Evolutionary conservation across 108 stramenopile genomes (phyloP), one percentile per base, ranked within the genome.

Genomic region (Cyclotella kingstonii): DNA sequence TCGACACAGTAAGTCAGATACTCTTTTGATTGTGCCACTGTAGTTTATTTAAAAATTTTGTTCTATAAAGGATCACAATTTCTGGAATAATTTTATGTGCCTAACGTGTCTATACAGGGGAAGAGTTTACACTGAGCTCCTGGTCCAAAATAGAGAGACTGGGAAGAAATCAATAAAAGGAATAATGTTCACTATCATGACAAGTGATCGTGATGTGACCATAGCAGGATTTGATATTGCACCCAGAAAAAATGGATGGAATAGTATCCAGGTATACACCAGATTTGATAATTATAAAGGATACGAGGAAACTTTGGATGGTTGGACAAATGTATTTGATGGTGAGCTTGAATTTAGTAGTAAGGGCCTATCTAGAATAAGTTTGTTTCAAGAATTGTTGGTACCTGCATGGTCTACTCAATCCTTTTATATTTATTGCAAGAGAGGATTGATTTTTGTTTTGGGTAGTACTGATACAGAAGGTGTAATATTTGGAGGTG

Each of bases 351-450:
- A 40, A 14, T 25, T 56, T 9, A 27, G 41, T 8, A 27, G 26
- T 12, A 41, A 56, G 33, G 7, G 25, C 8, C 55, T 56, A 4
- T 33, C 55, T 11, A 26, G 14, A 6, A 56, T 56, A 12, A 21
- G 29, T 1, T 39, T 56, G 5, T 39, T 23, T 8, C 12, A 56
- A n/a, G 55, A 56, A 39, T 39, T 56, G 19, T 56, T 27, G 14
- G 30, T 56, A 27, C 55, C 40, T 26, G 23, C 41, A 26, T 41
- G 40, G 39, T 22, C 26, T 21, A 31, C 33, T 26, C 55, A 56
- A 41, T 56, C 55, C 2, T 56, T 56, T 56, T 12, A 40, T 15
- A 56, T 56, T 42, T 56, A 56, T 31, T 56, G 55, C 18, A 56
- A 56, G 11, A 40, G 29, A 27, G 55, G 55, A 6, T 40, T 56